Evolutionary conservation across 2,329 filamentous ascomycete genomes (phyloP), one percentile per base, ranked within the genome.

Genomic region (Byssochlamys sp.): DNA sequence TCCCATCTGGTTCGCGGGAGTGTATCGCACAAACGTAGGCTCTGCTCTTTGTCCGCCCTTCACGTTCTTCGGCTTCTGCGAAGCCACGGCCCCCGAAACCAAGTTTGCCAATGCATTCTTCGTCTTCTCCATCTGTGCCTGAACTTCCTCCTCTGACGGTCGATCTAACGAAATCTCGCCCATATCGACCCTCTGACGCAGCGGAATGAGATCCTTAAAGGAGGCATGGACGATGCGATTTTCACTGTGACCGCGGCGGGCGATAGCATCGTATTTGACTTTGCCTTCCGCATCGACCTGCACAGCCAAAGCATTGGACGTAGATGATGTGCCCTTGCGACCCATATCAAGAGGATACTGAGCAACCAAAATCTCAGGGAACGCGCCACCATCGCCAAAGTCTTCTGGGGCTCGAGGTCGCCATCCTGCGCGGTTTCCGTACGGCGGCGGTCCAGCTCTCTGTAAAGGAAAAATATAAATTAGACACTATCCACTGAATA

Each of bases 341-440:
- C 92, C 92, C 90, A 97, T 96, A 59, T 95, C 90, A 54, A 96
- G 83, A 10, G 94, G 94, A 70, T 97, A 99, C 70, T 99, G 94
- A 50, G 92, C 94, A 55, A 97, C 85, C 12, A 89, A 86, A 28
- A 96, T 86, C 75, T 97, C 92, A 39, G 94, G 94, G 70, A 96
- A 99, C 55, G 92, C 91, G 66, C 94, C 94, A 62, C 94, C 94
- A 79, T 97, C 91, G 66, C 90, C 91, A 76, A 91, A 99, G 73
- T 99, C 94, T 70, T 96, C 91, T 62, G 88, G 84, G 48, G 82
- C 82, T 67, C 92, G 87, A 31, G 94, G 94, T 63, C 94, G 85
- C 94, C 94, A 99, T 82, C 89, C 89, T 71, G 84, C 76, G 68
- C 94, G 87, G 71, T 91, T 86, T 54, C 90, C 90, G 66, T 97